Evolutionary conservation across 1,284 basidiomycete genomes (phyloP), one percentile per base, ranked within the genome.

Genomic region (Cystobasidiaceae sp.): DNA sequence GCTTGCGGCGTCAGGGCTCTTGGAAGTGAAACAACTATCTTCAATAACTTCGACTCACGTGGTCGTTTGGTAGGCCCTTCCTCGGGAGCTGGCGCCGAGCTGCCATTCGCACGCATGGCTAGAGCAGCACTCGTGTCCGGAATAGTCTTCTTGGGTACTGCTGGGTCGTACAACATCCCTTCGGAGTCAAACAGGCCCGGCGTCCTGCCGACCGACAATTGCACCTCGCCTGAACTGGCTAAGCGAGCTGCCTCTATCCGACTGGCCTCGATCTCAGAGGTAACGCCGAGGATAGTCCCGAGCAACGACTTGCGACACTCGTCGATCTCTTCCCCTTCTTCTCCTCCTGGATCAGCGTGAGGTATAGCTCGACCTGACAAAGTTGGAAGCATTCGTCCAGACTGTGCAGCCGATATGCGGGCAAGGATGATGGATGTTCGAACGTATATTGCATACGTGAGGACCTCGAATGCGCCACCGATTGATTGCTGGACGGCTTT

Each of bases 381-480:
- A 8, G 55, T 54, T 34, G 44, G 43, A 13, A 66, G 49, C 19
- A 41, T 46, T 33, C 48, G 21, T 11, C 55, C 49, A 15, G 55
- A 59, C 30, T 60, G 54, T 15, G 49, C 64, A 17, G 41, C 48
- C 21, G 57, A 33, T 52, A 46, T 60, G 23, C 64, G 48, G 3
- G 37, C 74, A 68, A 43, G 73, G 69, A 69, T 74, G 68, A 62
- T 72, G 74, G 37, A 76, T 68, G 43, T 74, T 4, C 81, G 79
- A 68, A 79, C 64, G 71, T 85, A 88, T 21, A 86, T 81, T 0
- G 84, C 82, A 0, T 86, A 82, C 13, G 86, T 86, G 74, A 98
- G 82, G 34, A 94, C 86, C 58, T 86, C 86, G 78, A 86, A 86
- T 2, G 93, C 94, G 3, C 93, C 93, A 0, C 87, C 86, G 61